Evolutionary conservation across 495 filamentous ascomycete species (phyloP).

Genomic region (Sphaerosporella brunnea): DNA sequence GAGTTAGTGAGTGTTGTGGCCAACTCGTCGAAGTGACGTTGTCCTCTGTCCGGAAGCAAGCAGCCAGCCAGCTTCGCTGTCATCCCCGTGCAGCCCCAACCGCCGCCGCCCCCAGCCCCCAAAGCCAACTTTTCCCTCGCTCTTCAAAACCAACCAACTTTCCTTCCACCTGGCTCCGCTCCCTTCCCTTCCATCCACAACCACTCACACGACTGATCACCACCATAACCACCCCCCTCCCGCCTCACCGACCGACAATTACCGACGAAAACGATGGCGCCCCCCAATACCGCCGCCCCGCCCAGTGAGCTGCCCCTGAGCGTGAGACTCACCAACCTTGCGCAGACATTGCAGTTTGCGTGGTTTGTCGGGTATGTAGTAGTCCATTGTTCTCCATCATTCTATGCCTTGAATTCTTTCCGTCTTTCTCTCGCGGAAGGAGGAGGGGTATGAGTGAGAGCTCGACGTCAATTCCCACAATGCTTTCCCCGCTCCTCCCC

Average conservation of each 20-base stretch:
- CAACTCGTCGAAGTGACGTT: background rate
- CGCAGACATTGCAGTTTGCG: conserved; percentile 66
- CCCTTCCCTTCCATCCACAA: background rate
- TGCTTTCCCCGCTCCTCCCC: background rate
- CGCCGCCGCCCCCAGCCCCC: background rate
- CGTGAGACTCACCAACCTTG: conserved; percentile 58
- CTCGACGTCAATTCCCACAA: too few relatives aligned
- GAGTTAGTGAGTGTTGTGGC: background rate
- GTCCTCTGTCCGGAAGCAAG: background rate
- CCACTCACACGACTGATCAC: background rate
- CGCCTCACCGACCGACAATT: background rate
- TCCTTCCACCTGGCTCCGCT: background rate
- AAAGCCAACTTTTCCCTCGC: background rate
- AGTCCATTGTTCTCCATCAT: background rate
- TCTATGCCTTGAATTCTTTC: too few relatives aligned
- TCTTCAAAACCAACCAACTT: background rate
- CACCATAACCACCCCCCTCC: background rate
- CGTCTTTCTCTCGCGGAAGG: too few relatives aligned
- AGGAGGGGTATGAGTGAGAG: too few relatives aligned
- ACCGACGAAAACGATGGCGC: conserved; percentile 13
- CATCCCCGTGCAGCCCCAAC: too few relatives aligned
- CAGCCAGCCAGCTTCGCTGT: too few relatives aligned
- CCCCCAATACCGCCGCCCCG: conserved; percentile 9
- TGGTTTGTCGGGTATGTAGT: conserved; percentile 81
- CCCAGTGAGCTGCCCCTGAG: conserved; percentile 34